Percentiles rank a stretch among this genome's conserved stretches.
These are phyloP conservation scores for Boletus sp. DNA, from an alignment of 1,284 basidiomycete genomes.

Conservation along the genomic window DNA sequence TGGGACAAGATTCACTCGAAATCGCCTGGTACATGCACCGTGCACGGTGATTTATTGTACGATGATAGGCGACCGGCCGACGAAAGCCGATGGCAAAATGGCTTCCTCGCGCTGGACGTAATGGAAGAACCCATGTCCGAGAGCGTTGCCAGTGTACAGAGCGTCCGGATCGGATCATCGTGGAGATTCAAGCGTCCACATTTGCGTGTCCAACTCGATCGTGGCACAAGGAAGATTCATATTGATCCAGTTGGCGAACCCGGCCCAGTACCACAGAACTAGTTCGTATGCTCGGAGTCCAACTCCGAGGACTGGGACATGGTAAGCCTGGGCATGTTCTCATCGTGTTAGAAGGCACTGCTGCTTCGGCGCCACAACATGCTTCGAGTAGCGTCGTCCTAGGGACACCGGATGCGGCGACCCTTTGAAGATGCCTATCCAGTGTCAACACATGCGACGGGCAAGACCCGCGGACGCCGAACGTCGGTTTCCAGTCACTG, in stretches of 20 bases:
- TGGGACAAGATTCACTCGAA: background rate
- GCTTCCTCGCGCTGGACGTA: background rate
- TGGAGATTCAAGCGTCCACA: background rate
- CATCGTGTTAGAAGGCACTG: conserved; percentile 4
- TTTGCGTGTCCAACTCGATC: background rate
- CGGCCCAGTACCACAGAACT: background rate
- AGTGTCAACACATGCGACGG: background rate
- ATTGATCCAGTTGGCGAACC: background rate
- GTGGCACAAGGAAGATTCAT: background rate
- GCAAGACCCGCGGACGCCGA: conserved; percentile 3
- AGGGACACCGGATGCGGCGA: background rate
- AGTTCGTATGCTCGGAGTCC: background rate
- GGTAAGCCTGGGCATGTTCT: background rate
- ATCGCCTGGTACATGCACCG: background rate
- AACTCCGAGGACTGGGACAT: background rate
- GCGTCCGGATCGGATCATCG: conserved; percentile 2
- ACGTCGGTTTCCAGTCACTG: background rate
- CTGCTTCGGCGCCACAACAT: background rate
- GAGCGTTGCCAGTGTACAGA: background rate
- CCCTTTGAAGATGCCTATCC: background rate
- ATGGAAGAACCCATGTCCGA: background rate
- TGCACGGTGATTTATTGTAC: background rate
- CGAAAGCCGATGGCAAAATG: background rate
- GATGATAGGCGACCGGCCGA: background rate
- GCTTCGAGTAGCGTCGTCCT: background rate